phyloP scores from a whole-genome alignment of 2,329 filamentous ascomycete genomes.

The Claviceps sorghi region DNA sequence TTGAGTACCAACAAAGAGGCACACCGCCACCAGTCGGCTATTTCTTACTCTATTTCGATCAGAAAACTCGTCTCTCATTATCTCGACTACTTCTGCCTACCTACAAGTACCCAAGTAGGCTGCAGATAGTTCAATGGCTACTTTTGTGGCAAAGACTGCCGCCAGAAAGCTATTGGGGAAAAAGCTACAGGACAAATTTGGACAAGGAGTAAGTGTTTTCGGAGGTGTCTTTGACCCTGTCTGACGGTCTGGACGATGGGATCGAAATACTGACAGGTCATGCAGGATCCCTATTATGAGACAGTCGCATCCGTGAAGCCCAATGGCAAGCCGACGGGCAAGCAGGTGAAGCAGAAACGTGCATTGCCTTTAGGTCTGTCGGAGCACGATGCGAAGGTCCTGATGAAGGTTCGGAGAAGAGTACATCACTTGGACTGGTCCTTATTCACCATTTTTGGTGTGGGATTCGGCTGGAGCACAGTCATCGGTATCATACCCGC shows the following conservation, averaged over 20 bases:
- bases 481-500: slow-evolving; percentile 73
- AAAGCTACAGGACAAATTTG: slow-evolving; percentile 41
- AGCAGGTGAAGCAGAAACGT: slow-evolving; percentile 72
- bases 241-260: not conserved
- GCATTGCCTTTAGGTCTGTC: slow-evolving; percentile 72
- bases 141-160: slow-evolving; percentile 37
- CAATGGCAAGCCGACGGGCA: slow-evolving; percentile 49
- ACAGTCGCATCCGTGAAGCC: slow-evolving; percentile 60
- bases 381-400: slow-evolving; percentile 62
- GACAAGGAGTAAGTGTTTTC: slow-evolving; percentile 31
- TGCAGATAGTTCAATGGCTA: slow-evolving; percentile 29
- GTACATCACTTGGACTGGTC: slow-evolving; percentile 78
- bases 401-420: slow-evolving; percentile 72
- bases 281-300: slow-evolving; percentile 81
- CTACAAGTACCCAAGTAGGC: not conserved
- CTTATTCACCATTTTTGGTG: slow-evolving; percentile 66
- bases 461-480: slow-evolving; percentile 79
- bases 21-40: not conserved
- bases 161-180: slow-evolving; percentile 44
- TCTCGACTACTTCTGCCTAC: not conserved
- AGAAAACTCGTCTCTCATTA: not conserved
- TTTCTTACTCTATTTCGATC: not conserved
- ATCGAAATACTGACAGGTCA: slow-evolving; percentile 15
- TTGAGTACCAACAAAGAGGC: not conserved
- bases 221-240: not conserved